Evolutionary conservation across 805 yeast genomes (phyloP).

Genomic region (Spathaspora boniae): DNA sequence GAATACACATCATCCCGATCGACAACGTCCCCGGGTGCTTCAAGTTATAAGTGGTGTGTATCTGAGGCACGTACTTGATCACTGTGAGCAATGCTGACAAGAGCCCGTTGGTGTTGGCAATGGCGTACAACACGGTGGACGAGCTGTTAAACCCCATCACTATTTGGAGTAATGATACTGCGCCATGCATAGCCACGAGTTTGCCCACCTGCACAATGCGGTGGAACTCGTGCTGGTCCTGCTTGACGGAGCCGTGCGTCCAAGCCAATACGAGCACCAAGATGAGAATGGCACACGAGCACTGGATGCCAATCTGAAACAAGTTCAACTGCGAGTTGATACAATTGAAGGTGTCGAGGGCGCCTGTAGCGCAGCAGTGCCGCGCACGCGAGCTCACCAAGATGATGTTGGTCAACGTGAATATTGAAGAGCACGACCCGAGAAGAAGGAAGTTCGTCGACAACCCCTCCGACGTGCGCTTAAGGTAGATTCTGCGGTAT

Average conservation of each 20-base stretch:
- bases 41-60: constrained; percentile 61
- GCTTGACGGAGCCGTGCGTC: constrained; percentile 45
- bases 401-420: constrained; percentile 64
- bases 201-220: constrained; percentile 40
- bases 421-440: constrained; percentile 66
- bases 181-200: constrained; percentile 35
- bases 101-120: constrained; percentile 63
- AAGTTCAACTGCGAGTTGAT: constrained; percentile 62
- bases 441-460: constrained; percentile 69
- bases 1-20: constrained; percentile 76
- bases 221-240: constrained; percentile 42
- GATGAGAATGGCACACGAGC: constrained; percentile 55
- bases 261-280: constrained; percentile 50
- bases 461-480: constrained; percentile 72
- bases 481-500: constrained; percentile 52
- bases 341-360: constrained; percentile 54
- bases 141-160: constrained; percentile 27
- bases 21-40: constrained; percentile 81
- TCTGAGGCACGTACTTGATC: constrained; percentile 77
- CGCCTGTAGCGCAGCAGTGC: constrained; percentile 51
- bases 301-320: constrained; percentile 63
- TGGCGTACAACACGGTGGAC: constrained; percentile 22
- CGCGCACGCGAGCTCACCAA: constrained; percentile 60
- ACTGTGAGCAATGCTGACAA: constrained; percentile 61
- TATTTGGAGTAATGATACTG: constrained; percentile 31